Base-by-base conservation (phyloP, 495 filamentous ascomycete species). In the Lindgomyces ingoldianus region DNA sequence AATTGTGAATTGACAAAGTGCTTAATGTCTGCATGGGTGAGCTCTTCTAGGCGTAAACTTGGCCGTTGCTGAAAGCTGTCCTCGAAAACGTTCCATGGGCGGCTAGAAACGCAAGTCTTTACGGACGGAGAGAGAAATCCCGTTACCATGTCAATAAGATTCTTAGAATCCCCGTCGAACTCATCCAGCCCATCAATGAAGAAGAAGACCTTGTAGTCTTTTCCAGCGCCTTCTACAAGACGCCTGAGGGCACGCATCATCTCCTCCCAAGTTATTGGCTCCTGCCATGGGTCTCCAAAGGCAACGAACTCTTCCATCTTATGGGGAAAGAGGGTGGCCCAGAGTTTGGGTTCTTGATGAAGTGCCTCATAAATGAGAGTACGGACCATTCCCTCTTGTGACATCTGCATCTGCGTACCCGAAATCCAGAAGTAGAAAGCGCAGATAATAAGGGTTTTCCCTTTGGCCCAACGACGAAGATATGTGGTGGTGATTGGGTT, bases 111-210 rank as follows among this genome's bases (percentile, higher is more conserved):
- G 36, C 62, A 65, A 4, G 44, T 57, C 29, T 69, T 69, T 19
- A 69, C 45, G 46, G 61, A 8, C 4, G 18, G 39, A 0, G 48
- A 54, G 4, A 39, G 16, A 22, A 60, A 9, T 16, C 19, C 47
- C 44, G 44, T 24, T n/a, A 62, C 57, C 57, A 60, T 22, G 1
- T 36, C 2, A 16, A 61, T 39, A 0, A 64, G 42, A 21, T 51
- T 27, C 4, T 50, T 44, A 29, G 60, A 33, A 6, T 61, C 46
- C 1, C 62, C 62, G 27, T 51, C 44, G 44, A 36, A 69, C 25
- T 65, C 62, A 42, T 69, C 67, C 14, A 69, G 39, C 10, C 62
- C 67, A 48, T 69, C 67, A 22, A 69, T 57, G 18, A 69, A 61
- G 45, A 70, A 62, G 46, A 52, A 60, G 12, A 67, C 44, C 16